Evolutionary conservation across 768 basidiomycete genomes (phyloP).

Genomic region (Pulveroboletus sp.): DNA sequence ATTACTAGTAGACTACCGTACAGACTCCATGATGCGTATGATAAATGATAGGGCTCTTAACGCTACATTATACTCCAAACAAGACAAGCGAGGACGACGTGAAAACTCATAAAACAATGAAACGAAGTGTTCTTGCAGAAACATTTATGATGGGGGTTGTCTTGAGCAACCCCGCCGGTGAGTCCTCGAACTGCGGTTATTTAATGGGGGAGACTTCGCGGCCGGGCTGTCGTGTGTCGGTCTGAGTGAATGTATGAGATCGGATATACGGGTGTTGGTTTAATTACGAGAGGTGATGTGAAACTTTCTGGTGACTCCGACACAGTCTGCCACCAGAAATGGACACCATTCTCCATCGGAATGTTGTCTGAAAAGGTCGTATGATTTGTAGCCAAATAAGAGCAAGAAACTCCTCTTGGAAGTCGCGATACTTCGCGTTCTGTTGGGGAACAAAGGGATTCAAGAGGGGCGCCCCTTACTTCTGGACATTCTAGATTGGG

Average conservation of each 20-base stretch:
- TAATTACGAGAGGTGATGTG: conserved; percentile 22
- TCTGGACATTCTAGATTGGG: conserved; percentile 6
- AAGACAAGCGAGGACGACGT: conserved; percentile 4
- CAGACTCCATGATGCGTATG: no score
- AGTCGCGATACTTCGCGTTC: conserved; percentile 13
- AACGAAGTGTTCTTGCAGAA: neutral
- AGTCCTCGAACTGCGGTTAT: no score
- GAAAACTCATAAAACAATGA: conserved; percentile 10
- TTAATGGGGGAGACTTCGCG: neutral
- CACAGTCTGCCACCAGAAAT: neutral
- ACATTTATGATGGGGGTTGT: neutral
- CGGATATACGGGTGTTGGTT: conserved; percentile 29
- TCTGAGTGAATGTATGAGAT: conserved; percentile 19
- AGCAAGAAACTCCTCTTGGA: conserved; percentile 7
- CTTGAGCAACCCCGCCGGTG: neutral
- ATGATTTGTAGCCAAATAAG: conserved; percentile 5
- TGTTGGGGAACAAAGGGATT: conserved; percentile 1
- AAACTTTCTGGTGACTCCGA: conserved; percentile 9
- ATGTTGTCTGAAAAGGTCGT: neutral
- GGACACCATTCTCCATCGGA: neutral
- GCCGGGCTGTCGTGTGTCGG: neutral
- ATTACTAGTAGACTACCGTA: no score
- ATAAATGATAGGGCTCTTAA: neutral
- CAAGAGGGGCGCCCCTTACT: conserved; percentile 1
- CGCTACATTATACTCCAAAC: conserved; percentile 15